Percentiles rank a stretch among this genome's conserved stretches.
Conservation (phyloP, 2,329 filamentous ascomycete species). For the Teratosphaeria zuluensis region DNA sequence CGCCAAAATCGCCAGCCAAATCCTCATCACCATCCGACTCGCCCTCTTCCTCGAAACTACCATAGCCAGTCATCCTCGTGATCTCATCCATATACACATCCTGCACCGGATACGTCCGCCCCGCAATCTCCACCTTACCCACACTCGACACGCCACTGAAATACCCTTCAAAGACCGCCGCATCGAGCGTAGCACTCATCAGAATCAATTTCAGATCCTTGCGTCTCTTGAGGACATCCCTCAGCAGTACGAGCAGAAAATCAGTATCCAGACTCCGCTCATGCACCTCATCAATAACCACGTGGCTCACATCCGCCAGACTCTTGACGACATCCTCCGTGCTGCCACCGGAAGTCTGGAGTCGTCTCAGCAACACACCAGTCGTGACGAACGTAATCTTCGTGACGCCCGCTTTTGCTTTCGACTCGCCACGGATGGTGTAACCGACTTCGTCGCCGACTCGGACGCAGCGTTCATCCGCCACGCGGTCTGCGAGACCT, state of each 20-base stretch:
- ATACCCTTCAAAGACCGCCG: slow-evolving; percentile 72
- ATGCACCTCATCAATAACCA: slow-evolving; percentile 94
- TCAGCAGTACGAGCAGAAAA: slow-evolving; percentile 78
- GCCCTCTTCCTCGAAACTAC: slow-evolving; percentile 30
- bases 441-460: slow-evolving; percentile 89
- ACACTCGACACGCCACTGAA: slow-evolving; percentile 53
- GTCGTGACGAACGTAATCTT: slow-evolving; percentile 95
- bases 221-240: slow-evolving; percentile 65
- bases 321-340: slow-evolving; percentile 72
- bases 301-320: slow-evolving; percentile 81
- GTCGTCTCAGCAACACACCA: slow-evolving; percentile 75
- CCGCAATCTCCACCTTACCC: slow-evolving; percentile 74
- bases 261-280: slow-evolving; percentile 92
- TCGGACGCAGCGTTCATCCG: slow-evolving; percentile 72
- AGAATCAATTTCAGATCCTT: slow-evolving; percentile 80
- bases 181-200: slow-evolving; percentile 94
- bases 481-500: slow-evolving; percentile 86
- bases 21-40: slow-evolving; percentile 33
- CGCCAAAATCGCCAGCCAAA: slow-evolving; percentile 30
- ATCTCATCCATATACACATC: slow-evolving; percentile 89
- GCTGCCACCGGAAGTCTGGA: slow-evolving; percentile 81
- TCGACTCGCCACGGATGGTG: slow-evolving; percentile 82
- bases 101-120: slow-evolving; percentile 79
- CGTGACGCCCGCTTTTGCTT: slow-evolving; percentile 57
- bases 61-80: slow-evolving; percentile 66